Evolutionary conservation across 2,329 filamentous ascomycete genomes (phyloP), one percentile per base, ranked within the genome.

Genomic region (Penicillium sp.): DNA sequence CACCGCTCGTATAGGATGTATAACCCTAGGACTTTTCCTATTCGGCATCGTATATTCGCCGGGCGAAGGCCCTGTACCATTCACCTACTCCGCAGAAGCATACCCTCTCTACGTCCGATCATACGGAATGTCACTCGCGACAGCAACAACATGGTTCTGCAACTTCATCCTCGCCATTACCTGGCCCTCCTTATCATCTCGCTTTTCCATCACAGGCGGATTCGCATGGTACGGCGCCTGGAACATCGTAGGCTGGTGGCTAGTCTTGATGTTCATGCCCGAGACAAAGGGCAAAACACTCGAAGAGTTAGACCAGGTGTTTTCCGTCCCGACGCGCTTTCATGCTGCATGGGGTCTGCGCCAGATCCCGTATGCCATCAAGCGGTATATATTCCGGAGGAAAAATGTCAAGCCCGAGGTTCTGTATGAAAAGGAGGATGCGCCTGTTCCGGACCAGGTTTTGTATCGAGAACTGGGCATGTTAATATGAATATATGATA

Each of bases 31-130:
- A 0, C 73, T 74, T 21, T 77, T 75, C 58, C 63, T 78, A 2
- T 78, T 77, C 61, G 73, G 72, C 33, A 65, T 74, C 2, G 71
- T 75, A 35, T 77, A 78, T 57, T 77, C 76, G 1, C 83, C 83
- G 1, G 85, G 85, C 38, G 84, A 84, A 65, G 85, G 85, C 0
- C 81, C 82, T 0, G 84, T 87, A 0, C 84, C 85, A 0, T 87
- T 87, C 64, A 86, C 83, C 0, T 88, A 87, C 66, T 85, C 83
- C 0, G 84, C 85, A 20, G 85, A 88, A 67, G 84, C 83, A 1
- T 87, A 86, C 64, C 84, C 84, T 4, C 72, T 86, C 2, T 85
- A 86, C 60, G 80, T 86, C 42, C 81, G 84, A 16, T 77, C 82
- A 2, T 75, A 84, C 50, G 83, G 83, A 42, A 86, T 86, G 83